Percentiles rank a stretch among this genome's conserved stretches.
Evolutionary conservation across 2,329 filamentous ascomycete genomes (phyloP).

Genomic region (Sarocladium kiliense): DNA sequence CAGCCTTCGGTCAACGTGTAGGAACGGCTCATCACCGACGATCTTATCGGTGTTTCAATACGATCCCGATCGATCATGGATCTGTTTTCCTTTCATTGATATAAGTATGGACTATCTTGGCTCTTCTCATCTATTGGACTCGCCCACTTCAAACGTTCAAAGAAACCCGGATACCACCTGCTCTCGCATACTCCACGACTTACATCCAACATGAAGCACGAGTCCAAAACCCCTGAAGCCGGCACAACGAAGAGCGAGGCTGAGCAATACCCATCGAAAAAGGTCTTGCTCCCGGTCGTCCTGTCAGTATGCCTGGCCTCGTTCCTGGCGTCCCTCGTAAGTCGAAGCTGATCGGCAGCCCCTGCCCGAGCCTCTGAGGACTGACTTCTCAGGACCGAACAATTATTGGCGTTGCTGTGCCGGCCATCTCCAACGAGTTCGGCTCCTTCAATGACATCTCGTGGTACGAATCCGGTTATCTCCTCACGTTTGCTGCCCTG

Average conservation of each 20-base stretch:
- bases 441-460: slow-evolving; percentile 11
- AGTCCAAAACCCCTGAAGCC: background rate
- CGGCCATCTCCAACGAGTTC: slow-evolving; percentile 11
- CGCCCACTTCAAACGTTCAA: too few species aligned
- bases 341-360: background rate
- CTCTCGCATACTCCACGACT: too few species aligned
- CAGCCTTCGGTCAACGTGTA: too few species aligned
- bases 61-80: too few species aligned
- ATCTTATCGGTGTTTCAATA: too few species aligned
- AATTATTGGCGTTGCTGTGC: slow-evolving; percentile 21
- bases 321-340: background rate
- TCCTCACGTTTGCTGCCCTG: background rate
- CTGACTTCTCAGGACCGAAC: slow-evolving; percentile 10
- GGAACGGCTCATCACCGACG: background rate
- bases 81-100: too few species aligned
- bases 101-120: too few species aligned
- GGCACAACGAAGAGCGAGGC: background rate
- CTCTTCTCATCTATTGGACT: too few species aligned
- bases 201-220: background rate
- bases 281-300: background rate
- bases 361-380: background rate
- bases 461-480: slow-evolving; percentile 4
- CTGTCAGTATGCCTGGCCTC: background rate
- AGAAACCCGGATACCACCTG: too few species aligned
- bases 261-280: background rate